Evolutionary conservation across 805 yeast species (phyloP), one percentile per base, ranked within the genome.

Genomic region (Middelhovenomyces tepae): DNA sequence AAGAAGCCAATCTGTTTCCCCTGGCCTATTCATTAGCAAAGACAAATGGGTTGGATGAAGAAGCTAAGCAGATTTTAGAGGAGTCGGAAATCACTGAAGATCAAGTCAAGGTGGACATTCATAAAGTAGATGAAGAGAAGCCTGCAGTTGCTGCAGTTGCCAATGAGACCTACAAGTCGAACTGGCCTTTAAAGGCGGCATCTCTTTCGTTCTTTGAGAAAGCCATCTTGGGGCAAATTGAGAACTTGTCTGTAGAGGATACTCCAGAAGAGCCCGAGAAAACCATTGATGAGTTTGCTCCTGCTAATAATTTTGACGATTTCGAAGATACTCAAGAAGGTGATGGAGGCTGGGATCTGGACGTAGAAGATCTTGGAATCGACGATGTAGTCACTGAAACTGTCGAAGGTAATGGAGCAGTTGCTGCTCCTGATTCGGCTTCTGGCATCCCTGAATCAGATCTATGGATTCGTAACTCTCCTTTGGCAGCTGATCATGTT

Each of bases 11-110:
- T 24, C 68, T 87, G 59, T 62, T 71, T 32, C 86, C 97, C 5
- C 70, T 93, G 48, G 98, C 97, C 2, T 93, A 87, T 56, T 82
- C 95, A 8, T 71, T 86, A 42, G 96, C 98, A 15, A 83, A 81
- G 56, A 66, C 91, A 18, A 82, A 78, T 46, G 95, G 95, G 3
- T 69, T 86, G 42, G 73, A 67, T 24, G 86, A 75, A 18, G 62
- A 78, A 35, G 95, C 95, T 16, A 71, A 74, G 30, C 69, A 73
- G 35, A 79, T 83, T 37, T 61, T 85, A 45, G 72, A 69, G 26
- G 77, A 80, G 39, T 72, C 87, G 16, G 94, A 80, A 4, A 51
- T 82, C 16, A 63, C 67, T 17, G 75, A 72, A 44, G 63, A 64
- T 26, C 81, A 81, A 36, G 67, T 91, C 37, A 69, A 71, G 31